Base-by-base conservation (phyloP, 148 eudicot genomes). In the Nepenthes gracilis region DNA sequence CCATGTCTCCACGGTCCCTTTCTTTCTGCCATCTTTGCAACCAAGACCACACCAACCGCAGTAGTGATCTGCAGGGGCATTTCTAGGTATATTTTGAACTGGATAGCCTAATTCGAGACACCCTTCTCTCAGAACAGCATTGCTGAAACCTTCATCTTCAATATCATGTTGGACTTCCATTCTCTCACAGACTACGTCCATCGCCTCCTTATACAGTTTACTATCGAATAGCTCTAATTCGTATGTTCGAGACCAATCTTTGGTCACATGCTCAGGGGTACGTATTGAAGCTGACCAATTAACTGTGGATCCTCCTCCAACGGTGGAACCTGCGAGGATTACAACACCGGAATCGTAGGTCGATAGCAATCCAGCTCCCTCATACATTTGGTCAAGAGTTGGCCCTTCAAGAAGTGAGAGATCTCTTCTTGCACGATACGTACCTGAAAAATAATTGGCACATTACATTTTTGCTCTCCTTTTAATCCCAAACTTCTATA, bases 31-130 rank as follows among this genome's bases (percentile, higher is more conserved):
- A 13, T 85, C 85, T 58, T 77, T 85, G 62, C 96, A 88, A 11
- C 96, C 96, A n/a, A 85, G 66, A 66, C 81, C 68, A 47, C 96
- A 88, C 96, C 96, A 85, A 2, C 96, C 96, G 47, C 96, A 88
- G 58, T 79, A 79, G 50, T 88, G 96, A 70, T 88, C 80, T 0
- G 64, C 23, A 0, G 80, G 63, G 1, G 96, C 58, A 43, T 88
- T 88, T 35, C 85, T 57, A 0, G 96, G 86, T 2, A 88, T 77
- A 12, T 58, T 71, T 2, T 55, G 53, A 2, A 81, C 67, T 2
- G 80, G 77, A 64, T 85, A 81, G 14, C 96, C 96, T 35, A 88
- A 70, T 57, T 83, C 81, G 1, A 72, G 32, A 52, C 96, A 88
- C 60, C 96, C 96, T 64, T 66, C 79, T 60, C 89, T 72, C 51